Base-by-base conservation (phyloP, 2,329 filamentous ascomycete species). In the Aspergillus hiratsukae region DNA sequence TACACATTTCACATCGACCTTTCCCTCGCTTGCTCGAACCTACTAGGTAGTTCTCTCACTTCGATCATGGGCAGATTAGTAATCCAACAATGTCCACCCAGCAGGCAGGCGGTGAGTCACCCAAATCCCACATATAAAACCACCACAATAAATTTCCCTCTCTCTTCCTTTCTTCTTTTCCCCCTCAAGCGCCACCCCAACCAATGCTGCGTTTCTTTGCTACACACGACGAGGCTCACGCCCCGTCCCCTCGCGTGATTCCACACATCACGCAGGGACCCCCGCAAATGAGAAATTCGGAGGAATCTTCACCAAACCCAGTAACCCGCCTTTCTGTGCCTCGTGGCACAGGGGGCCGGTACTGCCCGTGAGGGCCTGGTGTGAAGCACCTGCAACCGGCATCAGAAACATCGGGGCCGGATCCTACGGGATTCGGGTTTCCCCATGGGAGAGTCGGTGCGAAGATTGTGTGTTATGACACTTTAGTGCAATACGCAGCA, bases 401-500 rank as follows among this genome's bases (percentile, higher is more conserved):
- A 94, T 92, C 88, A 93, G 90, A 93, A 91, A 93, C 83, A 81
- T 84, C 87, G 88, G 89, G 86, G 84, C 31, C 14, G 31, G 31
- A 7, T 37, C 31, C 31, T 37, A 29, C 28, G 17, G 31, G 31
- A 7, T 61, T 62, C 66, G 72, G 66, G 48, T 72, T 75, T 81
- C 80, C 86, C 88, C 89, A 87, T 94, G 90, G 90, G 88, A 88
- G 83, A 90, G 90, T 86, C 87, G 82, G 88, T 91, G 89, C 89
- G 89, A 89, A 93, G 90, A 92, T 93, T 86, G 89, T 92, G 83
- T 84, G 83, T 84, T 69, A 80, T 75, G 86, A 87, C 86, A 91
- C 89, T 91, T 90, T 82, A 94, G 90, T 93, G 88, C 90, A 90
- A 94, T 94, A 91, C 88, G 89, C 89, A 84, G 90, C 90, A 85